A percentile compares a stretch with the other conserved stretches of the same genome.
Evolutionary conservation across 306 rosid species (phyloP).

Genomic region (Quercus alba): DNA sequence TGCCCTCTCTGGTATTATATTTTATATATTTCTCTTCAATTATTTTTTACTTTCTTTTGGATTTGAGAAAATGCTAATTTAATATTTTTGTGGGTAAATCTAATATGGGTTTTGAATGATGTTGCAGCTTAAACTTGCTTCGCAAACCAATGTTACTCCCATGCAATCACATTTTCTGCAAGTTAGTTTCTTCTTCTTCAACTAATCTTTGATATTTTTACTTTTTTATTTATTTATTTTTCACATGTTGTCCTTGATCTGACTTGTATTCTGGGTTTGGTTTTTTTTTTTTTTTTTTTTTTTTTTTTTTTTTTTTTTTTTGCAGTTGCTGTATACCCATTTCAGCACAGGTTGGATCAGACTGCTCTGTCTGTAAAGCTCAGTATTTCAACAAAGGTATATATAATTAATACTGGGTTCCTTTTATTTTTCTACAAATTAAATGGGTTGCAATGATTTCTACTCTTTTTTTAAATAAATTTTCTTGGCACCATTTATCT

Average conservation of each 20-base stretch:
- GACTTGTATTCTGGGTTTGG: not conserved
- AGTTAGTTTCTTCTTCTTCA: conserved; percentile 35
- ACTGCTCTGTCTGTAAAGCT: conserved; percentile 64
- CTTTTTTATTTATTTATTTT: not conserved
- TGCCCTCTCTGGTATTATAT: conserved; percentile 81
- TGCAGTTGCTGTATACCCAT: conserved; percentile 54
- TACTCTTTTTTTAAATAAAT: too few species aligned
- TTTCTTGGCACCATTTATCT: not conserved
- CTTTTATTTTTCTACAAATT: not conserved
- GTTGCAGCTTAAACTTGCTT: conserved; percentile 60
- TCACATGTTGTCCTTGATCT: not conserved
- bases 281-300: conserved; percentile 1
- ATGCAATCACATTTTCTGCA: conserved; percentile 86
- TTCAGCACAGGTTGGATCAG: conserved; percentile 27
- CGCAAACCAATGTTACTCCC: conserved; percentile 66
- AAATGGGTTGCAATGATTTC: not conserved
- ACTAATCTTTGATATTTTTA: too few species aligned
- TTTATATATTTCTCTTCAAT: not conserved
- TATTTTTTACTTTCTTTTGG: not conserved
- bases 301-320: conserved; percentile 3
- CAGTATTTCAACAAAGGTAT: conserved; percentile 44
- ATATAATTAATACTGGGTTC: not conserved
- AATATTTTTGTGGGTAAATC: not conserved
- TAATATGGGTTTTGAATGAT: not conserved
- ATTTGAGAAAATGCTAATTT: not conserved